Evolutionary conservation across 2,329 filamentous ascomycete genomes (phyloP).

Genomic region (Venturia asperata): DNA sequence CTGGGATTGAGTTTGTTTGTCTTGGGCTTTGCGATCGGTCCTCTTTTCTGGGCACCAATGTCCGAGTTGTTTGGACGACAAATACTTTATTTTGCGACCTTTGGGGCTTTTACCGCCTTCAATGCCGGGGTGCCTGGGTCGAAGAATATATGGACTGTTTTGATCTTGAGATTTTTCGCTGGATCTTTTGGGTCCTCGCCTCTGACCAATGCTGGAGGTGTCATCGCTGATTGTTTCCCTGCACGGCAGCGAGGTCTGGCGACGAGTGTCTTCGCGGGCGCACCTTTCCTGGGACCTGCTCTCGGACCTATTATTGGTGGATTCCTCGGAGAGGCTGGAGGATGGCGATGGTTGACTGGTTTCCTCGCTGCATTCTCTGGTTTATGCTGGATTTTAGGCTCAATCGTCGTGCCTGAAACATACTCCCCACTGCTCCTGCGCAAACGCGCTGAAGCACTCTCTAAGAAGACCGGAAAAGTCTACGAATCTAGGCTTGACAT

Average conservation of each 20-base stretch:
- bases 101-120: conserved; percentile 53
- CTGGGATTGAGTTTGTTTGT: conserved; percentile 39
- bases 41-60: conserved; percentile 22
- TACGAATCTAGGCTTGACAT: conserved; percentile 44
- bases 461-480: conserved; percentile 44
- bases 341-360: conserved; percentile 64
- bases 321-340: conserved; percentile 56
- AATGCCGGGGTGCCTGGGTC: conserved; percentile 53
- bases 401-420: conserved; percentile 40
- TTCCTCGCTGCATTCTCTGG: conserved; percentile 46
- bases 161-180: conserved; percentile 62
- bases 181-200: conserved; percentile 56
- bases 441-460: conserved; percentile 42
- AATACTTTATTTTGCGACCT: conserved; percentile 53
- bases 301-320: conserved; percentile 61
- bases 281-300: conserved; percentile 59
- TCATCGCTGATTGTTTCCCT: conserved; percentile 56
- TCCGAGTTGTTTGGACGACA: conserved; percentile 32
- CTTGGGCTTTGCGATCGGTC: conserved; percentile 37
- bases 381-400: conserved; percentile 36
- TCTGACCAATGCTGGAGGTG: conserved; percentile 55
- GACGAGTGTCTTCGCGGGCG: conserved; percentile 57
- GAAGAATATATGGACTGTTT: conserved; percentile 51
- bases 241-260: conserved; percentile 50
- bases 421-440: conserved; percentile 47